Evolutionary conservation across 1,284 basidiomycete species (phyloP), one percentile per base, ranked within the genome.

Genomic region (Ceratobasidium theobromae): DNA sequence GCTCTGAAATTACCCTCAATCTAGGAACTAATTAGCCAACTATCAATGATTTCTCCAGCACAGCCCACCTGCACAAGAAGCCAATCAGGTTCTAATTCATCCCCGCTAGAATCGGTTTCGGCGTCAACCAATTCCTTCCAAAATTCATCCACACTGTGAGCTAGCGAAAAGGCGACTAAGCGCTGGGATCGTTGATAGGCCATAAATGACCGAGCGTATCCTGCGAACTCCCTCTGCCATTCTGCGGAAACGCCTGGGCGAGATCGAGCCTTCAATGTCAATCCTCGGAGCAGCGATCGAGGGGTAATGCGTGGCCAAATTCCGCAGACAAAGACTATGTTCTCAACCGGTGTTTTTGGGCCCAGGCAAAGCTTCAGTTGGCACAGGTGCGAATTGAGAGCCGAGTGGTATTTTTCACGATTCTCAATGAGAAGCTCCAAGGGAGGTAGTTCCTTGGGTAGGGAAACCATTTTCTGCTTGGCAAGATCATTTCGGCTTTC

Each of bases 1-100:
- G 76, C 72, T 3, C 76, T 67, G 52, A 84, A 76, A 51, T 82
- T 74, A 1, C 75, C 73, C 53, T 84, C 80, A 16, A 83, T 73
- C 81, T 83, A 51, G 27, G 40, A 11, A 21, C 32, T 8, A 16
- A 27, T 27, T 23, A 11, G 28, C 9, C 40, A 4, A 33, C 4
- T 32, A 8, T 18, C n/a, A 18, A 28, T 14, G 21, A 14, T 5
- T 2, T 1, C 12, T 25, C 5, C 8, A 1, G n/a, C 5, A 11
- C 16, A 8, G 14, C 64, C 30, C n/a, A 64, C 64, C 33, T 66
- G 64, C 2, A 65, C 40, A 16, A 66, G n/a, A 16, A 53, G 28
- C 35, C 45, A 38, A 64, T 48, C 46, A 35, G 49, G 25, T n/a
- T n/a, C n/a, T n/a, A n/a, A n/a, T n/a, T 53, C 18, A 38, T 35